phyloP scores from a whole-genome alignment of 345 rosid genomes.

The Eucalyptus sideroxylon region DNA sequence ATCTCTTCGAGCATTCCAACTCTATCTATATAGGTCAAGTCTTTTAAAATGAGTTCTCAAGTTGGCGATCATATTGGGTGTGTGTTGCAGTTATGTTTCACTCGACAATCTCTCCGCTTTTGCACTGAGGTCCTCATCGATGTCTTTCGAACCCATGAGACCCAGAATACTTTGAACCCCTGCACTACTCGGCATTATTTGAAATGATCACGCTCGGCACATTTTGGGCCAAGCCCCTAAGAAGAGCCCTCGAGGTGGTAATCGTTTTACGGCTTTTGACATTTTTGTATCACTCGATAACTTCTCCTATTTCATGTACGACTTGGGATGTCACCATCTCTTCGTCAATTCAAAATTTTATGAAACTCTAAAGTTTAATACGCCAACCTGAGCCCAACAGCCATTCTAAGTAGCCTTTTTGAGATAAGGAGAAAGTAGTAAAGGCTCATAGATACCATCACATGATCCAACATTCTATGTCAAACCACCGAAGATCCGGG shows the following conservation, averaged over 20 bases:
- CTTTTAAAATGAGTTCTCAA: neutral
- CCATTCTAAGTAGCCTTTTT: neutral
- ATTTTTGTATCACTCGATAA: neutral
- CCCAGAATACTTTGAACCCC: neutral
- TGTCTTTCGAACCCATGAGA: neutral
- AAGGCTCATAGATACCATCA: neutral
- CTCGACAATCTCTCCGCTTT: neutral
- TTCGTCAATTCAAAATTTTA: neutral
- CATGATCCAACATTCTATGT: neutral
- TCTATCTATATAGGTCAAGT: neutral
- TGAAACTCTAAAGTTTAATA: neutral
- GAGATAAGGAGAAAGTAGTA: neutral
- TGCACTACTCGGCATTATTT: neutral
- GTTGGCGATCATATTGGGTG: neutral
- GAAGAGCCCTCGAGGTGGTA: neutral
- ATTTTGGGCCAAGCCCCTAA: neutral
- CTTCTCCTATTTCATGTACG: neutral
- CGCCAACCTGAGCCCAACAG: neutral
- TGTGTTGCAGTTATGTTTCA: neutral
- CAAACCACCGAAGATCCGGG: neutral
- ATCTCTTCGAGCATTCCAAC: neutral
- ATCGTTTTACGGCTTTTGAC: neutral
- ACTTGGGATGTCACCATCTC: neutral
- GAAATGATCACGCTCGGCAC: neutral
- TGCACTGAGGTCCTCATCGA: neutral